Evolutionary conservation across 345 rosid genomes (phyloP).

Genomic region (Pugionium dolabratum): DNA sequence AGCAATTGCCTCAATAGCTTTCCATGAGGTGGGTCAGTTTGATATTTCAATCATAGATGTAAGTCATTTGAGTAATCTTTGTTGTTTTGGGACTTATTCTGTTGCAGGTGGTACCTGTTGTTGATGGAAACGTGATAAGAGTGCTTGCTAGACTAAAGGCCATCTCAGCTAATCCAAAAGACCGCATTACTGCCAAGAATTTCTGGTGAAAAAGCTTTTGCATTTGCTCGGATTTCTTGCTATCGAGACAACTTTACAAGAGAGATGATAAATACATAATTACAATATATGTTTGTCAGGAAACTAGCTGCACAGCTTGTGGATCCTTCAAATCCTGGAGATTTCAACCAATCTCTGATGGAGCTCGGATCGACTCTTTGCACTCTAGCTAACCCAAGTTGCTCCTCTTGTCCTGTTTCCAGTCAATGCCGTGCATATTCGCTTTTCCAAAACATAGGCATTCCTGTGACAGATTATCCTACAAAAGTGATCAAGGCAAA

Average conservation of each 20-base stretch:
- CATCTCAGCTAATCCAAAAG: conserved; percentile 84
- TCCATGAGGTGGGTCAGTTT: conserved; percentile 56
- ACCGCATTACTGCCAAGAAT: conserved; percentile 51
- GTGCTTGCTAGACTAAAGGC: conserved; percentile 78
- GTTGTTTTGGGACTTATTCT: conserved; percentile 20
- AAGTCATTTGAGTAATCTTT: background rate
- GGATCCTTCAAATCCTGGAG: conserved; percentile 79
- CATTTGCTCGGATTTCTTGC: conserved; percentile 4
- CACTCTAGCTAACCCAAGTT: conserved; percentile 66
- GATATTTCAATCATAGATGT: background rate
- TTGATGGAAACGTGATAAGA: conserved; percentile 76
- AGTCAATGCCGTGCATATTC: conserved; percentile 67
- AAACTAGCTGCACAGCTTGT: conserved; percentile 86
- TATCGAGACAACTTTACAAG: conserved; percentile 16
- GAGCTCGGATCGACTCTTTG: conserved; percentile 96
- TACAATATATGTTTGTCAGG: conserved; percentile 48
- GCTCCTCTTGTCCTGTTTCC: conserved; percentile 80
- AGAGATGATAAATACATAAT: background rate
- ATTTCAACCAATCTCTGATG: conserved; percentile 94
- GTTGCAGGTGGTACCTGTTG: conserved; percentile 67
- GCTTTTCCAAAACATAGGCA: conserved; percentile 51
- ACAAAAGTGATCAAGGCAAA: conserved; percentile 64
- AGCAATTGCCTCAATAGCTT: conserved; percentile 83
- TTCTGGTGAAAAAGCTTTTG: conserved; percentile 62
- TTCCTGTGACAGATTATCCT: conserved; percentile 74